These are phyloP conservation scores for Apiotrichum gamsii DNA, from an alignment of 1,284 basidiomycete genomes.

Conservation along the genomic window DNA sequence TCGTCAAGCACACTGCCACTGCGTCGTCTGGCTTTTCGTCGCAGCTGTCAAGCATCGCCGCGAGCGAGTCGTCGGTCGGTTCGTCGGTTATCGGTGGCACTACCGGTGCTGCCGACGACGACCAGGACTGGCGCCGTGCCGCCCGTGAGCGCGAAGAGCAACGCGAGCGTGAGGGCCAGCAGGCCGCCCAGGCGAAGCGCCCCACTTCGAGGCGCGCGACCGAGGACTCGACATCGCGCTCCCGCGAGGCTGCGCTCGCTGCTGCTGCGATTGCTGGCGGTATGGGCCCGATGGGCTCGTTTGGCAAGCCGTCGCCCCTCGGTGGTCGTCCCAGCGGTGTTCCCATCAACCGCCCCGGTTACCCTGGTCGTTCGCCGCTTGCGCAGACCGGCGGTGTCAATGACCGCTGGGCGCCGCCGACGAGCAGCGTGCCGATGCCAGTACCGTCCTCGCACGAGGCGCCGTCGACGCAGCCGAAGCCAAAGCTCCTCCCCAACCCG, in stretches of 20 bases:
- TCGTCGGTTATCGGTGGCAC: constrained; percentile 9
- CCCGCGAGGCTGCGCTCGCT: constrained; percentile 24
- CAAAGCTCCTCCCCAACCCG: background rate
- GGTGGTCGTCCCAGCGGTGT: constrained; percentile 5
- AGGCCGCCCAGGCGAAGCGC: background rate
- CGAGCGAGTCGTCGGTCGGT: constrained; percentile 26
- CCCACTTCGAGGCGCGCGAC: constrained; percentile 6
- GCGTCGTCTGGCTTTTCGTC: constrained; percentile 23
- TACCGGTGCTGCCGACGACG: constrained; percentile 22
- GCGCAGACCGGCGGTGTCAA: background rate
- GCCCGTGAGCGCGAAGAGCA: constrained; percentile 12
- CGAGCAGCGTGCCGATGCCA: constrained; percentile 4
- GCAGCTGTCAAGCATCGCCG: constrained; percentile 26
- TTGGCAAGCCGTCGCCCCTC: constrained; percentile 23
- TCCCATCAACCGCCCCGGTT: constrained; percentile 5
- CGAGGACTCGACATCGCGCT: constrained; percentile 15
- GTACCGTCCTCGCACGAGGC: background rate
- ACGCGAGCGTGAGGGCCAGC: constrained; percentile 3
- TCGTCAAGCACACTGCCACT: constrained; percentile 11
- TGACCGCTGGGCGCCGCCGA: constrained; percentile 9
- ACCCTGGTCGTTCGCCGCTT: background rate
- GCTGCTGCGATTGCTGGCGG: constrained; percentile 28
- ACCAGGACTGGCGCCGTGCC: constrained; percentile 28
- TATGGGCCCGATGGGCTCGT: constrained; percentile 32
- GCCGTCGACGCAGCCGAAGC: too few relatives aligned